Base-by-base conservation (phyloP, 2,329 filamentous ascomycete species). In the Phyllosticta citriasiana region DNA sequence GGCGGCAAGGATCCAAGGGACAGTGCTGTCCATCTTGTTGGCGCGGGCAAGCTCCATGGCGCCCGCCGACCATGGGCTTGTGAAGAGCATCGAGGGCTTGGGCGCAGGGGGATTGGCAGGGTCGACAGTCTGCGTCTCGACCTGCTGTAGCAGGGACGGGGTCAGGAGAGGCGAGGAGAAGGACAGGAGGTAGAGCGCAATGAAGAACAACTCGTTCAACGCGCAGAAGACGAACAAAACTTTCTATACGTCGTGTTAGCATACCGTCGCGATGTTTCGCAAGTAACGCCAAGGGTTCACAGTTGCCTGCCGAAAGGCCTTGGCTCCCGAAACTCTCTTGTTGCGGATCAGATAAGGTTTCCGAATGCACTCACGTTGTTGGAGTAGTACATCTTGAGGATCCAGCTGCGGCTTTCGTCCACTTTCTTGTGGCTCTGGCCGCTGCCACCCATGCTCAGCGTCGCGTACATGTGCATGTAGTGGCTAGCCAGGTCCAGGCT, bases 401-500 rank as follows among this genome's bases (percentile, higher is more conserved):
- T 80, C 85, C 87, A 90, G 79, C 90, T 96, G 73, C 91, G 82
- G 72, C 84, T 89, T 76, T 88, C 87, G 72, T 96, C 91, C 58
- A 99, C 87, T 68, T 89, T 92, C 85, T 99, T 99, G 79, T 99
- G 94, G 78, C 91, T 89, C 67, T 84, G 79, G 19, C 86, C 84
- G 59, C 84, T 82, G 59, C 90, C 91, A 59, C 88, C 91, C 85
- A 96, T 94, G 66, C 87, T 87, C 70, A 97, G 79, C 0, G 91
- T 96, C 12, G 92, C 90, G 73, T 96, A 97, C 94, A 99, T 99
- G 79, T 99, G 94, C 81, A 97, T 93, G 74, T 97, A 99, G 76
- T 99, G 94, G 73, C 91, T 96, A 27, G 94, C 89, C 66, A 99
- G 82, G 76, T 99, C 94, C 69, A 99, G 78, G 60, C 88, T 88